Conservation (phyloP, 371 early-diverging fungal species). For the Rhizomucor miehei region DNA sequence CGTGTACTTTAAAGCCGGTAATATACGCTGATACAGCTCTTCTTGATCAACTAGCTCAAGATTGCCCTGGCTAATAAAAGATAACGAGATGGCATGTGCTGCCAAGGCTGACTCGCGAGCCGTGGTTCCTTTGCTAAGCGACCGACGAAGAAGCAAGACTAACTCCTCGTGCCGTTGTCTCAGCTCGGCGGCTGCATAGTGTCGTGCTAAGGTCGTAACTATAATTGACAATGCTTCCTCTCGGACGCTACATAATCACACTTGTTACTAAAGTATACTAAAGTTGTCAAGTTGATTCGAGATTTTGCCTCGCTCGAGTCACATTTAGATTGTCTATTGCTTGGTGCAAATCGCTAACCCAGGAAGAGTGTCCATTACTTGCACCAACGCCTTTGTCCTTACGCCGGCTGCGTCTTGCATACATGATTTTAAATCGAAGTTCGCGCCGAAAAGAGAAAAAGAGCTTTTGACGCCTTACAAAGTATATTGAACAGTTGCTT, state of each 20-base stretch:
- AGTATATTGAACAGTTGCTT: too few relatives aligned
- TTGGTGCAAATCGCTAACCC: constrained; percentile 30
- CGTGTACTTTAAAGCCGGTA: constrained; percentile 46
- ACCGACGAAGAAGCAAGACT: constrained; percentile 56
- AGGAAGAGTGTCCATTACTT: constrained; percentile 3
- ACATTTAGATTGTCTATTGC: constrained; percentile 37
- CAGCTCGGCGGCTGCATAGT: constrained; percentile 29
- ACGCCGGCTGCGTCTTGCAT: too few relatives aligned
- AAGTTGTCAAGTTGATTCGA: not conserved
- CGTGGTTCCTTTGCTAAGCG: constrained; percentile 50
- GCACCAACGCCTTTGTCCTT: too few relatives aligned
- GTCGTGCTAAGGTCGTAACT: constrained; percentile 19
- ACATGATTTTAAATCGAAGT: too few relatives aligned
- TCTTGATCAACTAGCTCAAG: constrained; percentile 48
- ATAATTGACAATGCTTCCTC: constrained; percentile 31
- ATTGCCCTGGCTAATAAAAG: constrained; percentile 69
- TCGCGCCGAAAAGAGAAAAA: too few relatives aligned
- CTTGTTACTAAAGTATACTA: not conserved
- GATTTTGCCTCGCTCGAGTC: constrained; percentile 30
- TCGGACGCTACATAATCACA: constrained; percentile 20
- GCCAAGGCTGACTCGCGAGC: constrained; percentile 60
- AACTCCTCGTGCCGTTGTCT: constrained; percentile 34
- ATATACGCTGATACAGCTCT: constrained; percentile 52
- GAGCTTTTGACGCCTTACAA: too few relatives aligned
- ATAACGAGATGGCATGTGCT: constrained; percentile 56